Base-by-base conservation (phyloP, 2,329 filamentous ascomycete genomes). In the Pyricularia grisea region DNA sequence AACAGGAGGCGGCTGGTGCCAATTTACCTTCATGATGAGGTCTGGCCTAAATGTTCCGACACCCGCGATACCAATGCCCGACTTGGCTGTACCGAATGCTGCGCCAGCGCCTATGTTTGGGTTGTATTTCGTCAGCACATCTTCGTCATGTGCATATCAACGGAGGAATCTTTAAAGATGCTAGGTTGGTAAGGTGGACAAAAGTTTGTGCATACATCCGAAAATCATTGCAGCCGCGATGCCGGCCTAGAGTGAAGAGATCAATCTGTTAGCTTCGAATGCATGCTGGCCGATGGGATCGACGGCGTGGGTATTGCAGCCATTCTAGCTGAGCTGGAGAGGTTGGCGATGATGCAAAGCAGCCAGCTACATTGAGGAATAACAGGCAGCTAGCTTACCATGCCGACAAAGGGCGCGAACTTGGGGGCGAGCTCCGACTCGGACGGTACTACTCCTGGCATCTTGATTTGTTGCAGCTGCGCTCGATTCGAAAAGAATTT, bases 321-420 rank as follows among this genome's bases (percentile, higher is more conserved):
- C 42, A 11, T 20, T n/a, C 17, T 50, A 50, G 14, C 42, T 50
- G 17, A n/a, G 42, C 17, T 50, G 20, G 20, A 20, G 42, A 50
- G 42, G 20, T 20, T 61, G 4, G n/a, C 58, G 23, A 12, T 27
- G 23, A 58, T 25, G 58, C 14, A 23, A 4, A 12, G n/a, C 10
- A 61, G 4, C 25, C 23, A 61, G 25, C 9, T 27, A 9, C 58
- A 27, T 25, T 23, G 23, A 27, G 58, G n/a, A 25, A 61, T 10
- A 23, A 27, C 33, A 14, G 33, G 33, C 33, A 36, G 33, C 2
- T 55, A 69, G 82, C 89, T 81, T 84, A 93, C 91, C 91, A 94
- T 93, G 83, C 92, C 92, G 78, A 94, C 86, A 83, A 94, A 95
- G 75, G 92, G 92, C 82, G 92, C 92, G 78, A 94, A 94, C 81